Conservation (phyloP, 345 rosid genomes). For the Hibiscus trionum region DNA sequence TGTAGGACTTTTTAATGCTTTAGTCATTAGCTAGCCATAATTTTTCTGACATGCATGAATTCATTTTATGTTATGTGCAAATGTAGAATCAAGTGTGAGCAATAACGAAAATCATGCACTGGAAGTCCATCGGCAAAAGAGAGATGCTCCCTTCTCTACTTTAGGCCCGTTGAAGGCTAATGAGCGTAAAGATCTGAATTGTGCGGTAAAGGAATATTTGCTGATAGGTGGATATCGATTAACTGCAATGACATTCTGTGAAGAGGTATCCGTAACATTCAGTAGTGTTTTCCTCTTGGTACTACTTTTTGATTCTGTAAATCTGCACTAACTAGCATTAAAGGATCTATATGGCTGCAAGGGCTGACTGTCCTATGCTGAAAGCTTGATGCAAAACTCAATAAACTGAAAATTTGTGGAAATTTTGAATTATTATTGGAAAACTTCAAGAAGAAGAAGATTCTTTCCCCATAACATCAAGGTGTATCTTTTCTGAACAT, state of each 20-base stretch:
- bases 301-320: neutral
- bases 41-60: conserved; percentile 4
- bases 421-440: neutral
- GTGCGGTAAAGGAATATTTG: conserved; percentile 91
- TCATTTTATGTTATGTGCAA: conserved; percentile 13
- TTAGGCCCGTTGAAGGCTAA: conserved; percentile 77
- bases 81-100: conserved; percentile 46
- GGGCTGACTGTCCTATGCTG: neutral
- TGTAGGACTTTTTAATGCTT: neutral
- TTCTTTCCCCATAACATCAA: neutral
- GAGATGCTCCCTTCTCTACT: conserved; percentile 48
- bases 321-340: neutral
- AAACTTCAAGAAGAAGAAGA: neutral
- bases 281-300: neutral
- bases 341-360: neutral
- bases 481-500: neutral
- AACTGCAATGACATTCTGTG: conserved; percentile 94
- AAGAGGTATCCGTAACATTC: conserved; percentile 50
- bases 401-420: neutral
- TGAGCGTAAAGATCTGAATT: conserved; percentile 85
- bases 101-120: conserved; percentile 31
- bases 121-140: conserved; percentile 48
- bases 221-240: conserved; percentile 91
- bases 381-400: neutral
- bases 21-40: neutral